Evolutionary conservation across 2,329 filamentous ascomycete genomes (phyloP), one percentile per base, ranked within the genome.

Genomic region (Alternaria atra): DNA sequence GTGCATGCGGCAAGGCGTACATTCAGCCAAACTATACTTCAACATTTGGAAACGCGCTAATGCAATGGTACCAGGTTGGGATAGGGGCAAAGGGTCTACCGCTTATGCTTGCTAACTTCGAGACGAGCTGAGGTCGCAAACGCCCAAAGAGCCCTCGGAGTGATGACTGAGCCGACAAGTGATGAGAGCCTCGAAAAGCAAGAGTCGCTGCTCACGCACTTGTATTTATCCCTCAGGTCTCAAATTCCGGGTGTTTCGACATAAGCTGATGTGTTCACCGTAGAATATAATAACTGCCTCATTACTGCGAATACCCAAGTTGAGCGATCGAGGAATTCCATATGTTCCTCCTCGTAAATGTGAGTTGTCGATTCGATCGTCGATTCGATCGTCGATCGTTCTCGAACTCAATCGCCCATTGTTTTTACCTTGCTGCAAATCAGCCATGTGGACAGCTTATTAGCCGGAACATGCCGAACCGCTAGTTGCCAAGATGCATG

Each of bases 71-170:
- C 23, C 30, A 50, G 20, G 9, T 35, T 35, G 20, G 46, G 30
- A 35, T 13, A 37, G 30, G 30, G 20, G 46, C 29, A n/a, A 34
- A 48, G n/a, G 20, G 20, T 50, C 46, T 35, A 48, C 37, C 37
- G 34, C 30, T 23, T 13, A 37, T 12, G 27, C 13, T 35, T 25
- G 46, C 30, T 50, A 20, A 12, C 32, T 27, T 23, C 46, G 27
- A 35, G 46, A 37, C 20, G 20, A 50, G 46, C 46, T 50, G 46
- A 50, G 32, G 20, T 27, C 13, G 30, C 34, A 50, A 48, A 50
- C 46, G 8, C 46, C 34, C 32, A 35, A 35, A 37, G n/a, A 9
- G 34, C 27, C 13, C 20, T 35, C 27, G 12, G 46, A 12, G 34
- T 35, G 46, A 50, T 50, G 46, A 23, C 30, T 35, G 8, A 50